Base-by-base conservation (phyloP, 768 basidiomycete genomes). In the Trametes meyenii region DNA sequence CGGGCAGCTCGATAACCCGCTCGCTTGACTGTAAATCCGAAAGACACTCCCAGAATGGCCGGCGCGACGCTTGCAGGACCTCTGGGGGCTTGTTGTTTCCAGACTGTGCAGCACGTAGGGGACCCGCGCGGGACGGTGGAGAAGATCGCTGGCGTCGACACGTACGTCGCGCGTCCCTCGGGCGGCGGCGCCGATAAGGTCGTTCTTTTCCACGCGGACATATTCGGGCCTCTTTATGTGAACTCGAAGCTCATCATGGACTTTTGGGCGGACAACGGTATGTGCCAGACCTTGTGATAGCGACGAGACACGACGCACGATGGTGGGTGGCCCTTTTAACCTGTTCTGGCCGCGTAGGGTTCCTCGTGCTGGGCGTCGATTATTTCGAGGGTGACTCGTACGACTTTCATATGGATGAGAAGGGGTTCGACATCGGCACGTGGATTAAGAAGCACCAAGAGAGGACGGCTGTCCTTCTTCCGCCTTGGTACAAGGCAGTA, bases 381-480 rank as follows among this genome's bases (percentile, higher is more conserved):
- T 88, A 85, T 71, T 86, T 89, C 73, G 78, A 85, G 52, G 85
- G 86, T 5, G 83, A 87, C 56, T 75, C 81, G 7, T 63, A 86
- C 0, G 67, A 79, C 23, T 55, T 65, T 1, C 78, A 81, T 64
- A 67, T 70, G 17, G 71, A 73, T 6, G 75, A 79, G 56, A 16
- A 33, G 17, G 66, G 66, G 23, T 63, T 48, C 48, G 53, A 59
- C 46, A 46, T 55, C 51, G 53, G 51, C 39, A 52, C 29, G 52
- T 63, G 62, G 62, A 58, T 59, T 26, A 33, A 33, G 29, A 33
- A 33, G 29, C 29, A 33, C 29, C 29, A 33, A 33, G 29, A 33
- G 29, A 33, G 8, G 29, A 33, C 29, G 3, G 29, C 29, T 33
- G 29, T 33, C 29, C 29, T 33, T 8, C 29, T 33, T 33, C 29